These are phyloP conservation scores for Solanum clarkiae DNA, from an alignment of 257 asterid species.

Conservation along the genomic window DNA sequence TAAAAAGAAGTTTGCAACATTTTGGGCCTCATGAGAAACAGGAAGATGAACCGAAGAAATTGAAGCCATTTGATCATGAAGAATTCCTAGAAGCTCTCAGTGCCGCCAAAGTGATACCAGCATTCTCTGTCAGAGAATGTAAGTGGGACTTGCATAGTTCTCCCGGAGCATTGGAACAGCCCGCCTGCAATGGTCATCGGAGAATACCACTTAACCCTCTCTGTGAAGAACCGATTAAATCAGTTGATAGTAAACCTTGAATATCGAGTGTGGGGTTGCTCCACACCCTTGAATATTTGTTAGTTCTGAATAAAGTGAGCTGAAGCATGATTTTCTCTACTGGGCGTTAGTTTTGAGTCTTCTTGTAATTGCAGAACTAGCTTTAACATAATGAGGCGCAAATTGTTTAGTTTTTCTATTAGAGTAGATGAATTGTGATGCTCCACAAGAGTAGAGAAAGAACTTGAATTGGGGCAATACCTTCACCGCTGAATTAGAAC, in stretches of 20 bases:
- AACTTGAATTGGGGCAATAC: background rate
- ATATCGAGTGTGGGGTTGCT: background rate
- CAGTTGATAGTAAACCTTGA: slow-evolving; percentile 17
- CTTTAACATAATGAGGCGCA: background rate
- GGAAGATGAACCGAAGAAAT: slow-evolving; percentile 19
- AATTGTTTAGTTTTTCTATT: background rate
- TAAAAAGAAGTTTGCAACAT: slow-evolving; percentile 22
- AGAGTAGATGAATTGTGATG: background rate
- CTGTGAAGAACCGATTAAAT: slow-evolving; percentile 35
- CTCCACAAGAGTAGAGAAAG: background rate
- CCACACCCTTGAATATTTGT: background rate
- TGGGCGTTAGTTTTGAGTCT: background rate
- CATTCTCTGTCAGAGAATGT: slow-evolving; percentile 20
- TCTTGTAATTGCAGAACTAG: background rate
- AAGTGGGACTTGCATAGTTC: slow-evolving; percentile 25
- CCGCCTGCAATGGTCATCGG: slow-evolving; percentile 14
- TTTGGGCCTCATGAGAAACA: slow-evolving; percentile 8
- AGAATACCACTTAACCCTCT: slow-evolving; percentile 14
- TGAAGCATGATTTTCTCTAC: background rate
- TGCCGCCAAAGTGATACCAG: slow-evolving; percentile 23
- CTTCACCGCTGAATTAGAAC: background rate
- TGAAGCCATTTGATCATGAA: slow-evolving; percentile 47
- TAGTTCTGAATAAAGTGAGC: background rate
- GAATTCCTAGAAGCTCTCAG: slow-evolving; percentile 40
- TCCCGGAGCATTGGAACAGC: slow-evolving; percentile 9